Percentiles rank a stretch among this genome's conserved stretches.
Evolutionary conservation across 1,139 yeast species (phyloP).

Genomic region (Blastobotrys petasosporus): DNA sequence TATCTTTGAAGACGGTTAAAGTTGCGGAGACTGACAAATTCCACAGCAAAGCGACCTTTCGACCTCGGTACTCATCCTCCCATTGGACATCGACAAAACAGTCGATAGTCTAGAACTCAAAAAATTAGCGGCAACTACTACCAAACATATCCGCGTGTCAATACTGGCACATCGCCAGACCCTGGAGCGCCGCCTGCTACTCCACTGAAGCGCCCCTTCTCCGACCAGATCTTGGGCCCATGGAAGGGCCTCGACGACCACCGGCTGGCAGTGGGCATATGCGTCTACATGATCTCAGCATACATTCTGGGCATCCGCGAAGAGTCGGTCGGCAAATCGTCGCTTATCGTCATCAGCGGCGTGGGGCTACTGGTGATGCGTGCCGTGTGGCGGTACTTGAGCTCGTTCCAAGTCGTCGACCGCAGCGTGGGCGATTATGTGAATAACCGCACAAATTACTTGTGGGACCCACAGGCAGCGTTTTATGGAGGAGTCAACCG

Average conservation of each 20-base stretch:
- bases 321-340: slow-evolving; percentile 9
- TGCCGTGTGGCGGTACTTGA: slow-evolving; percentile 8
- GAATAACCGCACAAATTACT: slow-evolving; percentile 4
- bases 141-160: slow-evolving; percentile 3
- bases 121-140: slow-evolving; percentile 3
- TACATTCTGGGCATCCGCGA: slow-evolving; percentile 12
- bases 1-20: too few relatives aligned
- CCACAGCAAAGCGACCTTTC: too few relatives aligned
- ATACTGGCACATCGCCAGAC: neutral
- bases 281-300: slow-evolving; percentile 15
- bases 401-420: slow-evolving; percentile 7
- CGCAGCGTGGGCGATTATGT: slow-evolving; percentile 4
- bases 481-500: neutral
- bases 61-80: too few relatives aligned
- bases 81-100: too few relatives aligned
- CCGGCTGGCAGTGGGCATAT: slow-evolving; percentile 13
- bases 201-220: slow-evolving; percentile 2
- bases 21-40: too few relatives aligned
- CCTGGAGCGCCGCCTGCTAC: too few relatives aligned
- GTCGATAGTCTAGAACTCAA: too few relatives aligned
- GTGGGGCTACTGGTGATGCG: slow-evolving; percentile 10
- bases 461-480: slow-evolving; percentile 10
- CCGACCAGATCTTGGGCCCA: slow-evolving; percentile 9
- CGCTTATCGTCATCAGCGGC: slow-evolving; percentile 12
- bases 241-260: slow-evolving; percentile 13